Evolutionary conservation across 495 filamentous ascomycete genomes (phyloP), one percentile per base, ranked within the genome.

Genomic region (Penicillium manginii): DNA sequence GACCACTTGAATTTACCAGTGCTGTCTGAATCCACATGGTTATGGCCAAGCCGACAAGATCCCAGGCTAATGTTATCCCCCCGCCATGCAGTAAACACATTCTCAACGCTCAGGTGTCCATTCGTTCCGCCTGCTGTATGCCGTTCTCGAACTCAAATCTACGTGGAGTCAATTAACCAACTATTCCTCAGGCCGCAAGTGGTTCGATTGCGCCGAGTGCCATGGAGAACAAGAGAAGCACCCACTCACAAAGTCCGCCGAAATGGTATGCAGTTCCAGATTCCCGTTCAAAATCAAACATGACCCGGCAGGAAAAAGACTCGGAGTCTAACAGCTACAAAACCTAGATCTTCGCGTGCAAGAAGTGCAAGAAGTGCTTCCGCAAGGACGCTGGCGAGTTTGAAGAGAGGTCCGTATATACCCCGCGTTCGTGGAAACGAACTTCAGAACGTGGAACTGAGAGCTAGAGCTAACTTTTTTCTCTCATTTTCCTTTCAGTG

Each of bases 181-280:
- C 50, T 21, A 45, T 63, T 42, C 15, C 39, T 19, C 61, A 94
- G 91, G 91, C 80, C 82, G 86, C 45, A 96, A 96, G 84, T 98
- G 94, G 94, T 98, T 96, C 78, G 96, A 98, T 76, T 98, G 96
- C 77, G 90, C 91, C 55, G 90, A 97, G 71, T 98, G 94, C 77
- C 94, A 98, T 79, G 79, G 79, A 37, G 94, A 97, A 64, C 78
- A 84, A 53, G 89, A 93, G 68, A 70, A 79, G 37, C 94, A 98
- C 70, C 69, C 79, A 39, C 85, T 98, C 43, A 71, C 83, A 37
- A 90, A 97, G 74, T 79, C 78, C 40, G 79, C 85, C 61, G 96
- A 98, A 60, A 96, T 98, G 92, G 88, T 88, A 70, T 40, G 40
- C 35, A 26, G 52, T 42, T 19, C 49, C 17, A 45, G 26, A 4